Base-by-base conservation (phyloP, 2,329 filamentous ascomycete species). In the Decorospora gaudefroyi region DNA sequence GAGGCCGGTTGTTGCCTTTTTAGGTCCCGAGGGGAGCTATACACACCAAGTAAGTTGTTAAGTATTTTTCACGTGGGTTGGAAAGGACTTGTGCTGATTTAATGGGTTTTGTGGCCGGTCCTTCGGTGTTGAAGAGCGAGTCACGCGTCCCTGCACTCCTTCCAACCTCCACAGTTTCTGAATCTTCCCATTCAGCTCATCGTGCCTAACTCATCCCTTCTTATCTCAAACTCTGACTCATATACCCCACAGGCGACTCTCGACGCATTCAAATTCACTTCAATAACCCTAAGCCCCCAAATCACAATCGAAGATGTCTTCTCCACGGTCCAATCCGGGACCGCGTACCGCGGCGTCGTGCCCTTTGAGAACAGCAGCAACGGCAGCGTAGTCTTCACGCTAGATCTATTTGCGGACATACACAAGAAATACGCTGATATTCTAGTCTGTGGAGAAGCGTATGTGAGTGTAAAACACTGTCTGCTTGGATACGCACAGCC, bases 331-430 rank as follows among this genome's bases (percentile, higher is more conserved):
- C 89, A 95, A 63, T 76, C 78, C 25, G 79, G 81, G 45, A 67
- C 74, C 30, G 82, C 82, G 0, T 72, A 79, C 38, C 85, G 85
- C 43, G 93, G 91, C 56, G 87, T 97, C 21, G 87, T 96, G 1
- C 93, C 93, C 5, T 91, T 96, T 71, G 92, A 97, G 68, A 99
- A 99, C 76, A 95, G 88, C 27, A 92, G 89, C 66, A 96, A 97
- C 71, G 93, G 93, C 62, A 86, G 87, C 41, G 93, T 99, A 35
- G 84, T 93, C 42, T 88, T 90, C 69, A 96, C 91, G 0, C 80
- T 97, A 16, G 91, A 96, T 71, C 82, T 92, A 54, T 83, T 99
- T 48, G 89, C 89, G 55, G 90, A 96, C 72, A 78, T 87, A 17
- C 74, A 82, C 26, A 72, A 70, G 28, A 71, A 73, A 29, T 89